These are phyloP conservation scores for Exophiala mesophila DNA, from an alignment of 2,329 filamentous ascomycete genomes.

Conservation along the genomic window DNA sequence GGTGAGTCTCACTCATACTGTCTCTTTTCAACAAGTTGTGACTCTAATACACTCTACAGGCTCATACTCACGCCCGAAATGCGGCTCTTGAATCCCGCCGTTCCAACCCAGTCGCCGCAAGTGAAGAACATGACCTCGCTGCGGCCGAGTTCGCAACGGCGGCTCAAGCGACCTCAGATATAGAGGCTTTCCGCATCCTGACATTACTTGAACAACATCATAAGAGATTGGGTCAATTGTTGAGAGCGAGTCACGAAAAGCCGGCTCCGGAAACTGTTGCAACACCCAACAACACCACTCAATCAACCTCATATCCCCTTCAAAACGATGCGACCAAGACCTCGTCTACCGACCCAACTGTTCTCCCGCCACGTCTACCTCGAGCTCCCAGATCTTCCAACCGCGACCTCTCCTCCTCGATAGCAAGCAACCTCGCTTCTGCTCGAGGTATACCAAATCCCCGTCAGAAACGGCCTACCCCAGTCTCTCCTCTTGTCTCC, in stretches of 20 bases:
- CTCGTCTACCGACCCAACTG: constrained; percentile 31
- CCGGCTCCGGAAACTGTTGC: constrained; percentile 29
- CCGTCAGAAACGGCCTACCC: constrained; percentile 54
- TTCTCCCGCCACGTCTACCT: constrained; percentile 37
- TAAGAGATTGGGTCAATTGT: constrained; percentile 71
- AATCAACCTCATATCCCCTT: constrained; percentile 2
- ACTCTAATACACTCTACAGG: constrained; percentile 47
- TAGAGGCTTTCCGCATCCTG: constrained; percentile 76
- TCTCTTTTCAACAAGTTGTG: constrained; percentile 5
- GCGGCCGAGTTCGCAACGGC: constrained; percentile 85
- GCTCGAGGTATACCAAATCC: constrained; percentile 66
- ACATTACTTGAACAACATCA: constrained; percentile 85
- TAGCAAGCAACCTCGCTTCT: constrained; percentile 81
- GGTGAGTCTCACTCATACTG: constrained; percentile 38
- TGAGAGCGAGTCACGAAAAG: constrained; percentile 63
- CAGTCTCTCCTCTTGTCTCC: constrained; percentile 67
- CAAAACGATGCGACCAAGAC: constrained; percentile 23
- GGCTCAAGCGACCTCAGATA: constrained; percentile 63
- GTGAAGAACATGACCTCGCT: constrained; percentile 81
- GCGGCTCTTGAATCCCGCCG: constrained; percentile 67
- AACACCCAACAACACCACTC: neutral
- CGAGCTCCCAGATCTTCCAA: constrained; percentile 45
- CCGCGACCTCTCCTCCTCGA: constrained; percentile 72
- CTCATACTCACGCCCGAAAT: constrained; percentile 82
- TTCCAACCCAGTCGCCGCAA: constrained; percentile 70